phyloP scores from a whole-genome alignment of 2,329 filamentous ascomycete genomes.

The Emericellopsis atlantica region DNA sequence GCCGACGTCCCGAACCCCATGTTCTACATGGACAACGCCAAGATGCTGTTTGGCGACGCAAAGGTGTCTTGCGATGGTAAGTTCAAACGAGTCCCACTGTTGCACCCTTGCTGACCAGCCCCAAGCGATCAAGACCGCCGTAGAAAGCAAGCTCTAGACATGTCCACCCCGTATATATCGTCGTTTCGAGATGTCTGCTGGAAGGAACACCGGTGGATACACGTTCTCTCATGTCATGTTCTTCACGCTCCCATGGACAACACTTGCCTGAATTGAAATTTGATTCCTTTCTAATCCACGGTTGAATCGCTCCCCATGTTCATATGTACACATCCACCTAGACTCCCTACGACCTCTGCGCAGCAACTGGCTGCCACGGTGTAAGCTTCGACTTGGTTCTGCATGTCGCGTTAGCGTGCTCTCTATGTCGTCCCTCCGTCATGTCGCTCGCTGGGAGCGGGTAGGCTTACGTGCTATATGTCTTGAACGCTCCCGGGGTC shows the following conservation, averaged over 20 bases:
- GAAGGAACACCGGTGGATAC: conserved; percentile 2
- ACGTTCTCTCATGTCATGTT: background rate
- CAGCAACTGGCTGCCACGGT: conserved; percentile 36
- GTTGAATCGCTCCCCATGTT: too few species aligned
- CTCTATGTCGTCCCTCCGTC: background rate
- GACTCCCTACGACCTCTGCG: conserved; percentile 14
- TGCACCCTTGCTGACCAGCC: conserved; percentile 9
- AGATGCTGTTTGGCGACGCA: conserved; percentile 88
- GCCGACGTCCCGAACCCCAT: conserved; percentile 87
- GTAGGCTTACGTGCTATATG: conserved; percentile 80
- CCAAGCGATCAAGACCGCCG: conserved; percentile 26
- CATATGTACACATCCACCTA: conserved; percentile 15
- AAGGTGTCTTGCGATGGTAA: conserved; percentile 70
- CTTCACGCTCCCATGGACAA: too few species aligned
- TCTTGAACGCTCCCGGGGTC: conserved; percentile 71
- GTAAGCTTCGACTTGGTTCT: conserved; percentile 42
- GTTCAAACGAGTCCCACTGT: conserved; percentile 11
- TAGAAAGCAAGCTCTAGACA: conserved; percentile 18
- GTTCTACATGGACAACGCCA: conserved; percentile 83
- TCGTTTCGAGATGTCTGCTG: background rate
- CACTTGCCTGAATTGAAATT: background rate
- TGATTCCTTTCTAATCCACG: background rate
- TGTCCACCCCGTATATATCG: background rate
- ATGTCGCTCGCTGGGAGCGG: background rate
- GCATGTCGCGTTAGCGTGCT: background rate